These are phyloP conservation scores for Podaxis sp. DNA, from an alignment of 768 basidiomycete genomes.

Conservation along the genomic window DNA sequence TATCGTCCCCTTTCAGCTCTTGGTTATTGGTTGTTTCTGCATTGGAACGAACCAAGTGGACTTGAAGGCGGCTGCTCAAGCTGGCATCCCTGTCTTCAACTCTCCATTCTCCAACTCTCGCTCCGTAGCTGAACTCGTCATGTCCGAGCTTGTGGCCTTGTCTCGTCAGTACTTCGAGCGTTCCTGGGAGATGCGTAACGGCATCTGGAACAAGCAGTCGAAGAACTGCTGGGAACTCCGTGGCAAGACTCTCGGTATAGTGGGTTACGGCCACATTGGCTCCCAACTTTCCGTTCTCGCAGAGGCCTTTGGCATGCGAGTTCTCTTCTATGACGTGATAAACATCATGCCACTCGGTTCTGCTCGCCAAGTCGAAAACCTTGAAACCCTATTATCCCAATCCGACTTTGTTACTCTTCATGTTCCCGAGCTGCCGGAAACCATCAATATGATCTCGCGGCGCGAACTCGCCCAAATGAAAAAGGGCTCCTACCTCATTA, in stretches of 20 bases:
- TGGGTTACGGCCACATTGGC: slow-evolving; percentile 99
- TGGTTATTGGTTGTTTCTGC: slow-evolving; percentile 98
- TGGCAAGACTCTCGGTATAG: slow-evolving; percentile 96
- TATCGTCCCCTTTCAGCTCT: slow-evolving; percentile 53
- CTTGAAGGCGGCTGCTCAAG: slow-evolving; percentile 73
- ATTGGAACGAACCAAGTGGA: slow-evolving; percentile 99
- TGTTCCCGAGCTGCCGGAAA: slow-evolving; percentile 95
- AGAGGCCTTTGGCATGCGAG: slow-evolving; percentile 94
- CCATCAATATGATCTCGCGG: slow-evolving; percentile 87
- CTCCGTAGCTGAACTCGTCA: slow-evolving; percentile 97
- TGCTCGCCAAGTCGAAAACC: slow-evolving; percentile 84
- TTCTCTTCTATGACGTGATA: slow-evolving; percentile 92
- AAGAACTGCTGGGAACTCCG: slow-evolving; percentile 98
- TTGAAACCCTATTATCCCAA: slow-evolving; percentile 68
- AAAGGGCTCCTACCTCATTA: slow-evolving; percentile 91
- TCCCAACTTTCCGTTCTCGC: slow-evolving; percentile 95
- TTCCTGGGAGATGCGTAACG: slow-evolving; percentile 80
- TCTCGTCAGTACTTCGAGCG: slow-evolving; percentile 94
- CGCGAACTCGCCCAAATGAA: slow-evolving; percentile 89
- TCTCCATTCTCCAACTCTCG: slow-evolving; percentile 99
- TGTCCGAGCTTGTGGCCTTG: slow-evolving; percentile 89
- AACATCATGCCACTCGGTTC: slow-evolving; percentile 98
- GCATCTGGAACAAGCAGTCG: slow-evolving; percentile 98
- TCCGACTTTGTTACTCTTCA: slow-evolving; percentile 96
- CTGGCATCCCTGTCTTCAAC: slow-evolving; percentile 98